Evolutionary conservation across 75 land plant species (phyloP), one percentile per base, ranked within the genome.

Genomic region (Sequoia sempervirens): DNA sequence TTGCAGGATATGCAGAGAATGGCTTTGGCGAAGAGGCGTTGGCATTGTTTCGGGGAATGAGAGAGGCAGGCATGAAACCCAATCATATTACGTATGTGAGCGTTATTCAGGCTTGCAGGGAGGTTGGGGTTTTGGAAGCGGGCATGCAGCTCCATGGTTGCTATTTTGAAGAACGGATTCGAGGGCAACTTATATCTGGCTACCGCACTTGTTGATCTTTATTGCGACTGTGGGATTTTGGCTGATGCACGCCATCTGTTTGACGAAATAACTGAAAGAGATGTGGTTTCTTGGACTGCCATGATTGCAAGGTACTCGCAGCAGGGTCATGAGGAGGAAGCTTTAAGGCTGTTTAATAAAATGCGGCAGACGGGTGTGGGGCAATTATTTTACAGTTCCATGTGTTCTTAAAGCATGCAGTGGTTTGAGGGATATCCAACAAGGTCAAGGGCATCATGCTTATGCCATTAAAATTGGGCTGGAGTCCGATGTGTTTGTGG

Each of bases 231-330:
- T 68, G 70, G 54, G 20, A 37, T 81, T 7, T 82, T 87, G 26
- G 80, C 43, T 0, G 85, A n/a, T 9, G 87, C 91, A 0, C 86
- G 85, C 32, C 37, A 47, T 45, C 86, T 92, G 76, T 92, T 91
- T 82, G 79, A 54, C 46, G 61, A 56, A 52, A 91, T 92, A 18
- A 20, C 4, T 14, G 14, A 54, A 47, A 72, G 53, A 20, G 89
- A 91, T 85, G 84, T 75, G 45, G 92, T 92, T 41, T 91, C 91
- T 20, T 92, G 94, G 94, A 91, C 85, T 70, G 86, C 91, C 3
- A 85, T 92, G 91, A 56, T 92, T n/a, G 88, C 87, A 13, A 84
- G 81, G 6, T 92, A 84, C 83, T 85, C 83, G 23, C 91, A 89
- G 83, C 88, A 89, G 82, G 84, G 85, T 32, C 78, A 85, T 86